Percentiles rank a stretch among this genome's conserved stretches.
Evolutionary conservation across 345 rosid species (phyloP).

Genomic region (Acer yangbiense): DNA sequence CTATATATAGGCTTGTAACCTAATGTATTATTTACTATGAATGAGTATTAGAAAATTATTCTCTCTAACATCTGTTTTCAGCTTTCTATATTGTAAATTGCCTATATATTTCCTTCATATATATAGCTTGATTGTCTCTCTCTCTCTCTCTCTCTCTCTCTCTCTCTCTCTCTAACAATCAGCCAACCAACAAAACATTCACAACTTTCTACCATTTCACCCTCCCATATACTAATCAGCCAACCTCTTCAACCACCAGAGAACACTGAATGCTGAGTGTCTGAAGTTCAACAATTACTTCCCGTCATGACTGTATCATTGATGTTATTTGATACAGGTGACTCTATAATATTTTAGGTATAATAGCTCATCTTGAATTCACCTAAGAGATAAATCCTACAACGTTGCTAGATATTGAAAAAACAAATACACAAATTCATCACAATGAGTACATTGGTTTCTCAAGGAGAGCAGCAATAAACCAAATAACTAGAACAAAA

Average conservation of each 20-base stretch:
- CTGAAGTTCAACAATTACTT: background rate
- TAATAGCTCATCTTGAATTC: background rate
- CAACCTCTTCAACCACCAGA: background rate
- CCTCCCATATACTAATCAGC: background rate
- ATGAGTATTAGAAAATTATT: too few species aligned
- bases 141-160: background rate
- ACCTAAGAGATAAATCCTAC: constrained; percentile 2
- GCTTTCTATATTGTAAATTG: too few species aligned
- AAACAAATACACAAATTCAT: background rate
- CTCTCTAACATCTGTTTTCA: too few species aligned
- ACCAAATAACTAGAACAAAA: constrained; percentile 12
- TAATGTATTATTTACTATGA: too few species aligned
- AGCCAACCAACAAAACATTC: background rate
- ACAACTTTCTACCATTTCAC: background rate
- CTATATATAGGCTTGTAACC: too few species aligned
- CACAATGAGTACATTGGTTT: background rate
- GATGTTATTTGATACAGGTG: background rate
- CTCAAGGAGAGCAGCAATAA: background rate
- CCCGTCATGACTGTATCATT: background rate
- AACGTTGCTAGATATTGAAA: background rate
- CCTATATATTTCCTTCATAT: too few species aligned
- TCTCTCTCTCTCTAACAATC: background rate
- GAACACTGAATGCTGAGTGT: background rate
- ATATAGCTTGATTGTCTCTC: too few species aligned
- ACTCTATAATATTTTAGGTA: background rate